Base-by-base conservation (phyloP, 1,284 basidiomycete genomes). In the Pseudozyma flocculosa region DNA sequence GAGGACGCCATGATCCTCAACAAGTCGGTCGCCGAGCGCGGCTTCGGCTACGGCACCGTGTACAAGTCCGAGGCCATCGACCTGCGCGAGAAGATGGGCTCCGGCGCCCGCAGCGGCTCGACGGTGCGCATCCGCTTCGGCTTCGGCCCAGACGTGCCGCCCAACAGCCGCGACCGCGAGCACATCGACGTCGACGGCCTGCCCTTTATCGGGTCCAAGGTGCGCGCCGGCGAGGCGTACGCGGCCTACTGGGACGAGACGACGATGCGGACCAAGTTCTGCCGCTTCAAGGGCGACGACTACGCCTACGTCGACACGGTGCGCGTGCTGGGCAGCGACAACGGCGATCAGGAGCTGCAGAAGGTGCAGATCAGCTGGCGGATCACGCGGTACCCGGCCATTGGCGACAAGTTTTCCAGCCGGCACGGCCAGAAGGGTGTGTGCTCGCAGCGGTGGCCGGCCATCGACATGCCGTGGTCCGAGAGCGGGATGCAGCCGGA, bases 1-100 rank as follows among this genome's bases (percentile, higher is more conserved):
- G 95, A 99, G 81, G 95, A 99, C 73, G 95, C 95, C 60, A 99
- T 99, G 95, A 98, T 99, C 69, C 81, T 99, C 48, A 99, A 99
- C 82, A 98, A 98, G 82, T 97, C 92, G 4, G 89, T 92, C 3
- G 92, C 98, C 78, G 95, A 99, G 80, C 88, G 95, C 40, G 95
- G 95, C 0, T 99, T 99, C 78, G 92, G 84, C 0, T 96, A 98
- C 76, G 95, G 95, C 21, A 92, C 92, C 1, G 86, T 99, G 37
- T 98, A 97, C 84, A 98, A 98, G 80, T 88, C 90, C 5, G 87
- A 94, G 75, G 89, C 89, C 39, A 83, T 97, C 53, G 93, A 98
- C 78, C 83, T 99, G 34, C 88, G 88, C 75, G 89, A 93, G 52
- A 81, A 88, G 56, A 83, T 83, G 34, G 88, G 89, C 8, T 41